phyloP scores from a whole-genome alignment of 2,329 filamentous ascomycete genomes.

The Colletotrichum lupini region DNA sequence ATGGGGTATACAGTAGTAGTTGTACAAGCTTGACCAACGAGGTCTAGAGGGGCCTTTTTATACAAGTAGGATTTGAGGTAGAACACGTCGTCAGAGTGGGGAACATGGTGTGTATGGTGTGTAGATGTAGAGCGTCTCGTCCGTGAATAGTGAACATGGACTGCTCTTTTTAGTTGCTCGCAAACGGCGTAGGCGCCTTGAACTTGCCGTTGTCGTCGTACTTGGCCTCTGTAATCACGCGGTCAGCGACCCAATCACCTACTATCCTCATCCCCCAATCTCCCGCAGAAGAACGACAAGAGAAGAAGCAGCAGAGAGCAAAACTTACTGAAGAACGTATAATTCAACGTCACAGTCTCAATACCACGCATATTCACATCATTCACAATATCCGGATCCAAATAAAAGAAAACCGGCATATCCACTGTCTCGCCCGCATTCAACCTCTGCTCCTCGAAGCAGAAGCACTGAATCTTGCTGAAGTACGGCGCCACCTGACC shows the following conservation, averaged over 20 bases:
- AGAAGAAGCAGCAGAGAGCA: not conserved
- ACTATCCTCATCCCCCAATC: not conserved
- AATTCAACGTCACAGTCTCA: conserved; percentile 94
- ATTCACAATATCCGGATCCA: conserved; percentile 93
- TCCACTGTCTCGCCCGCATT: conserved; percentile 97
- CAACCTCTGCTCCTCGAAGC: conserved; percentile 95
- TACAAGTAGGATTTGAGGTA: not conserved
- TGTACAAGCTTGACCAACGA: not conserved
- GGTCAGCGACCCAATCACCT: not conserved
- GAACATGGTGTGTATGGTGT: not conserved
- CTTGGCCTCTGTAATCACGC: conserved; percentile 50
- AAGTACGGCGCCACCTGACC: conserved; percentile 97
- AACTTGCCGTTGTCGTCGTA: conserved; percentile 59
- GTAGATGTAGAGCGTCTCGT: too few relatives aligned
- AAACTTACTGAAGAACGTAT: conserved; percentile 96
- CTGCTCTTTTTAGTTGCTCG: not conserved
- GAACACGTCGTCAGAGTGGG: not conserved
- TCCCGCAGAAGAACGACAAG: too few relatives aligned
- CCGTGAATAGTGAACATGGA: not conserved
- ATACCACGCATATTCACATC: conserved; percentile 94
- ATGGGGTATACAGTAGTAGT: not conserved
- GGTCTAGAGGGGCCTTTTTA: not conserved
- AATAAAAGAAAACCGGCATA: conserved; percentile 99
- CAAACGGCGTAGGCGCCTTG: conserved; percentile 47
- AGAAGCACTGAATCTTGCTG: conserved; percentile 99